Percentiles rank a stretch among this genome's conserved stretches.
Conservation (phyloP, 495 filamentous ascomycete species). For the Aspergillus steynii region DNA sequence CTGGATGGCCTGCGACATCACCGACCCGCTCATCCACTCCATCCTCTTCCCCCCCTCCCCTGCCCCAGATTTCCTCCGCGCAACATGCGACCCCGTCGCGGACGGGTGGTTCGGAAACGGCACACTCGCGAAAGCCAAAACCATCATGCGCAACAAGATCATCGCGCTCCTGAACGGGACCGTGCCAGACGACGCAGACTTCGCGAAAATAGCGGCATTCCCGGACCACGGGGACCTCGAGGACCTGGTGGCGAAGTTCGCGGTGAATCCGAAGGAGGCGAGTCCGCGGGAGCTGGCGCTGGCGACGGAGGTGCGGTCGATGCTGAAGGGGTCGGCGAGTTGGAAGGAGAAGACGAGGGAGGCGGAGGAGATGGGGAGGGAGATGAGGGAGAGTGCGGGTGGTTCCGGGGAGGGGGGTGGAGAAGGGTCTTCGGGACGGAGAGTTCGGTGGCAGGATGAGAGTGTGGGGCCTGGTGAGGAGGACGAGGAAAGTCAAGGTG, state of each 20-base stretch:
- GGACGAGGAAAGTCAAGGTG: conserved; percentile 36
- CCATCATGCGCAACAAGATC: conserved; percentile 84
- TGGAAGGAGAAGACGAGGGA: conserved; percentile 15
- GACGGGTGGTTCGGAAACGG: conserved; percentile 85
- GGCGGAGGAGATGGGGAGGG: conserved; percentile 7
- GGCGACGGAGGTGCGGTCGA: conserved; percentile 23
- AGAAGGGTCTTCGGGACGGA: no score
- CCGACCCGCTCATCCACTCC: conserved; percentile 65
- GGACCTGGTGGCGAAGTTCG: conserved; percentile 28
- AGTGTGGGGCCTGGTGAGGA: not conserved
- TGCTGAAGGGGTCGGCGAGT: conserved; percentile 18
- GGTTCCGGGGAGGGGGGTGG: not conserved
- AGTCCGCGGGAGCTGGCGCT: conserved; percentile 29
- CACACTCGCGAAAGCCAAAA: conserved; percentile 74
- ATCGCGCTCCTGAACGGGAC: conserved; percentile 41
- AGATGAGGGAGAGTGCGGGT: conserved; percentile 27
- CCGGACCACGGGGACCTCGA: conserved; percentile 44
- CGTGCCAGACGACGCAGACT: conserved; percentile 52
- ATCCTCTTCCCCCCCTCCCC: conserved; percentile 28
- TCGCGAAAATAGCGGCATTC: conserved; percentile 38
- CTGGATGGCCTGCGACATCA: conserved; percentile 93
- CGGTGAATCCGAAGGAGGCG: conserved; percentile 29
- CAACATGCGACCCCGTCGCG: conserved; percentile 54
- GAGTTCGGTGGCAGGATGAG: not conserved
- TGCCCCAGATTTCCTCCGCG: conserved; percentile 33